Evolutionary conservation across 2,329 filamentous ascomycete genomes (phyloP), one percentile per base, ranked within the genome.

Genomic region (Fusarium sp.): DNA sequence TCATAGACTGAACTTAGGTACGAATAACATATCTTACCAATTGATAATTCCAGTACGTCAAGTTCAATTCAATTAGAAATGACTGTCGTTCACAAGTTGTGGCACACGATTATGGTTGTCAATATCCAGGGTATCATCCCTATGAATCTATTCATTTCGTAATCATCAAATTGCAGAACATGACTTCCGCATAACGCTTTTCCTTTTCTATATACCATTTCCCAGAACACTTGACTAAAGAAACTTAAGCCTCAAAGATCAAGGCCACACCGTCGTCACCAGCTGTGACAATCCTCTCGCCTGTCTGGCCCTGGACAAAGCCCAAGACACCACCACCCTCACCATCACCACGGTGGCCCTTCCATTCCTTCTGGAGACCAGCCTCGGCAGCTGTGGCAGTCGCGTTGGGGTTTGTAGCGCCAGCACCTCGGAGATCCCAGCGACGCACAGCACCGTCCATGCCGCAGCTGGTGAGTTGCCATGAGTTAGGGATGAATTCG

Each of bases 381-480:
- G 90, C 74, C 22, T 81, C 89, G 11, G 86, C 88, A 16, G 80
- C 75, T 11, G 72, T 74, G 18, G 74, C 74, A 3, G 76, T 62
- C 8, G 73, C 76, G 46, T 75, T 76, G 8, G 72, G 73, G 44
- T 77, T 75, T 7, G 79, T 77, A 4, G 70, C 67, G 13, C 77
- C 78, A 24, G 77, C 82, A n/a, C 85, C 86, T n/a, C 86, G 82
- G 56, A 89, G 77, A 81, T 99, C 95, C 96, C 96, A 99, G 65
- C 94, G 85, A 75, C 93, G 86, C 22, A 99, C 89, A 0, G 94
- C 94, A 20, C 96, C 95, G 76, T 99, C 96, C 86, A 98, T 93
- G 11, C 96, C 96, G 72, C 91, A 94, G 69, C 90, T 93, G 3
- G 95, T 98, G 56, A 98, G 83, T 67, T 97, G 77, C 90, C 89